Evolutionary conservation across 2,329 filamentous ascomycete genomes (phyloP).

Genomic region (Emmonsia crescens): DNA sequence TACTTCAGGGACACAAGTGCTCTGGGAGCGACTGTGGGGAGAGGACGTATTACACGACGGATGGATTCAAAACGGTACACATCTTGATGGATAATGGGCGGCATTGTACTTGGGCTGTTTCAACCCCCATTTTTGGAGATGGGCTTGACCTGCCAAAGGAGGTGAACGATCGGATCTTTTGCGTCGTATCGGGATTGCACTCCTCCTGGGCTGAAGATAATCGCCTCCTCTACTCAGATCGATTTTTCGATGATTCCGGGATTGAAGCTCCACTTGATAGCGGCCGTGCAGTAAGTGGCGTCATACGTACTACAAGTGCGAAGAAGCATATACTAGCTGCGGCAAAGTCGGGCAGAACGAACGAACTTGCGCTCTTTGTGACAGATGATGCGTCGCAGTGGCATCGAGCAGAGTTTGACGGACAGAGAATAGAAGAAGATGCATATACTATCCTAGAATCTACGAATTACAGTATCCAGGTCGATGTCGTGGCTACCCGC

Average conservation of each 20-base stretch:
- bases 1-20: conserved; percentile 70
- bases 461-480: conserved; percentile 94
- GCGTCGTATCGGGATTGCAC: conserved; percentile 63
- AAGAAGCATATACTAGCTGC: conserved; percentile 83
- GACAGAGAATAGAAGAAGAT: conserved; percentile 70
- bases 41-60: conserved; percentile 61
- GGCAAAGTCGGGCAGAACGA: conserved; percentile 64
- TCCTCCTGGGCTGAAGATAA: conserved; percentile 63
- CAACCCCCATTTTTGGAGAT: conserved; percentile 53
- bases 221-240: conserved; percentile 68
- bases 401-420: conserved; percentile 84
- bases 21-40: conserved; percentile 53
- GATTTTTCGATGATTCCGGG: conserved; percentile 56
- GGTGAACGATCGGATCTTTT: conserved; percentile 63
- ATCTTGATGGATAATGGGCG: conserved; percentile 56
- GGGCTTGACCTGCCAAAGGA: conserved; percentile 47
- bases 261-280: conserved; percentile 67
- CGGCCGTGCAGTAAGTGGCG: conserved; percentile 62
- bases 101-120: conserved; percentile 81
- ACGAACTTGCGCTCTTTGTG: conserved; percentile 86
- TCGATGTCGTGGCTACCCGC: conserved; percentile 70
- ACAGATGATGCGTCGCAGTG: conserved; percentile 73
- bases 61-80: conserved; percentile 66
- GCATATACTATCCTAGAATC: conserved; percentile 92
- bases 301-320: conserved; percentile 70